Evolutionary conservation across 2,329 filamentous ascomycete species (phyloP).

Genomic region (Teratosphaeria epicoccoides): DNA sequence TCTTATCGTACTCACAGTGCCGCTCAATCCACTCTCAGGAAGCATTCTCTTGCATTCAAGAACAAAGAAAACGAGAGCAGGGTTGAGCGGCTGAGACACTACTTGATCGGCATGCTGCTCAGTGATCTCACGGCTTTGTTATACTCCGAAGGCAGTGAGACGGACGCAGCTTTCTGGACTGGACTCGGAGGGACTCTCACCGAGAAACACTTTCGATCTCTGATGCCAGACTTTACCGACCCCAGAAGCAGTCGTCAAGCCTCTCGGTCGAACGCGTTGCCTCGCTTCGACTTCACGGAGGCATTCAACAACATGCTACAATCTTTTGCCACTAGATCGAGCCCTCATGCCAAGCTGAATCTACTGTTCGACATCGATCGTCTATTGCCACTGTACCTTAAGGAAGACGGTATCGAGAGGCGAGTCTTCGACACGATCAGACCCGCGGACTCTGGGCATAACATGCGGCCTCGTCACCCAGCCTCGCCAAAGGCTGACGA

Average conservation of each 20-base stretch:
- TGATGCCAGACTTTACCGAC: not conserved
- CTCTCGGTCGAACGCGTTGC: not conserved
- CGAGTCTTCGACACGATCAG: not conserved
- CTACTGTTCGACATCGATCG: slow-evolving; percentile 73
- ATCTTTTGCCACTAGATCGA: slow-evolving; percentile 81
- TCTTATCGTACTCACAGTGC: slow-evolving; percentile 11
- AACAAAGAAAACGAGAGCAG: slow-evolving; percentile 22
- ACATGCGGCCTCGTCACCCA: slow-evolving; percentile 23
- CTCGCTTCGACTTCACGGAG: slow-evolving; percentile 49
- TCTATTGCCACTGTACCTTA: slow-evolving; percentile 34
- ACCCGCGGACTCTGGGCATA: not conserved
- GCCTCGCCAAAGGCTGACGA: slow-evolving; percentile 24
- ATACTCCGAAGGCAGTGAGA: slow-evolving; percentile 83
- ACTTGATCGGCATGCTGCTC: slow-evolving; percentile 69
- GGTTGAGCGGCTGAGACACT: slow-evolving; percentile 39
- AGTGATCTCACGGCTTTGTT: slow-evolving; percentile 83
- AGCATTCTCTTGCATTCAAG: not conserved
- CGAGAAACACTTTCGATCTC: slow-evolving; percentile 12
- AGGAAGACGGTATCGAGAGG: not conserved
- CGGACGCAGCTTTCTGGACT: slow-evolving; percentile 70
- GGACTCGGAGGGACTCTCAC: slow-evolving; percentile 40
- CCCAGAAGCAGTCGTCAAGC: not conserved
- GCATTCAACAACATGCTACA: slow-evolving; percentile 70
- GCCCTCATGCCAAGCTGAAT: slow-evolving; percentile 75
- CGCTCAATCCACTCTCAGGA: not conserved